Evolutionary conservation across 164 flowering plant genomes (phyloP), one percentile per base, ranked within the genome.

Genomic region (Tinospora cordifolia): DNA sequence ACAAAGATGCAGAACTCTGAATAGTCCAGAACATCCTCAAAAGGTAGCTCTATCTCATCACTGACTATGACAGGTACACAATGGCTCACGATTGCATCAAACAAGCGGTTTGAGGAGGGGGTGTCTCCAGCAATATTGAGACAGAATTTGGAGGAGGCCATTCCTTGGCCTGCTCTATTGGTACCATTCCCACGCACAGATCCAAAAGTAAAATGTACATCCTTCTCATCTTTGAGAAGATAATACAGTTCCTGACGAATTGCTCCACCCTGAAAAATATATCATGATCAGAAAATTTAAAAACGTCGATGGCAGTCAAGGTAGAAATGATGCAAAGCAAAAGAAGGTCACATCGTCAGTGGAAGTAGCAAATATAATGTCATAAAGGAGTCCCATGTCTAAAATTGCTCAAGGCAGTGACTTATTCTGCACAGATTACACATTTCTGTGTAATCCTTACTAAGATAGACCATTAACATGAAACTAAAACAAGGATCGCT

Each of bases 61-160:
- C 98, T 93, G 13, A 91, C 82, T 30, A 93, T 88, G 57, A 93
- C 96, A 26, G 96, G 97, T 63, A 93, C 84, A 67, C 98, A 89
- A 64, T 87, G 96, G 80, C 91, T 93, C 6, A 78, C 89, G 34
- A 93, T 91, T 54, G 97, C 89, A 75, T 93, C 98, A 71, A 91
- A 93, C 2, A 93, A 91, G 54, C 93, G 90, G 73, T 91, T 91
- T 0, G 98, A 91, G 7, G 97, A 90, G n/a, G 98, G 96, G 49
- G 96, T 91, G 78, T 91, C 97, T 39, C 98, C 98, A 15, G 94
- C 97, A 25, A 91, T 87, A 67, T 86, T 84, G 10, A 91, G 86
- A 77, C 97, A 93, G 71, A 93, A 93, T 73, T 90, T 92, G 62
- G 97, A 88, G 22, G 87, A 82, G 24, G 82, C 81, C 98, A 92